A percentile compares a stretch with the other conserved stretches of the same genome.
These are phyloP conservation scores for Trichoderma sp. DNA, from an alignment of 2,329 filamentous ascomycete species.

Conservation along the genomic window DNA sequence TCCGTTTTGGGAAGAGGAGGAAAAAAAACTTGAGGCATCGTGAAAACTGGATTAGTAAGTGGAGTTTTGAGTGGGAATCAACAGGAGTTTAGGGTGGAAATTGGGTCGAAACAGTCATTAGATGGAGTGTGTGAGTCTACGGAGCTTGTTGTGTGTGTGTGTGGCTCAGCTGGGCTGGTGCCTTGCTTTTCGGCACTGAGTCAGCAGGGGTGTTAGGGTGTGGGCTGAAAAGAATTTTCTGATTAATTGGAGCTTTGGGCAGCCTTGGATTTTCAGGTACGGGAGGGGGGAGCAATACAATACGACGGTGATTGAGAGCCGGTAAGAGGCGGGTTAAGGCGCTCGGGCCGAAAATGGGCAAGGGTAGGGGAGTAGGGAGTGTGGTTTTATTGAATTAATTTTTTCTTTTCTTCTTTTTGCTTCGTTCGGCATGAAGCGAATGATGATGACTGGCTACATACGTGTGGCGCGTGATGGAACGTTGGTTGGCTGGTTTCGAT, in stretches of 20 bases:
- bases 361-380: neutral
- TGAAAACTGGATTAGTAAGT: neutral
- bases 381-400: neutral
- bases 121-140: neutral
- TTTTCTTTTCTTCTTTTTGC: neutral
- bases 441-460: neutral
- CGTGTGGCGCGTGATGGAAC: neutral
- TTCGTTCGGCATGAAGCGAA: too few species aligned
- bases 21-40: neutral
- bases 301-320: neutral
- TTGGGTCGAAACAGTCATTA: neutral
- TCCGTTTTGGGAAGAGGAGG: neutral
- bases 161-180: slow-evolving; percentile 4
- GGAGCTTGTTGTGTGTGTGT: neutral
- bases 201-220: neutral
- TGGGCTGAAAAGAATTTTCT: neutral
- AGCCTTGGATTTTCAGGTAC: slow-evolving; percentile 5
- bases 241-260: neutral
- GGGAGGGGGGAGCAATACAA: neutral
- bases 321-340: neutral
- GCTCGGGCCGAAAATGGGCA: neutral
- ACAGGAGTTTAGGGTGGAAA: neutral
- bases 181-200: neutral
- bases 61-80: too few species aligned
- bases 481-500: neutral